Evolutionary conservation across 2,329 filamentous ascomycete genomes (phyloP).

Genomic region (Verticillium longisporum): DNA sequence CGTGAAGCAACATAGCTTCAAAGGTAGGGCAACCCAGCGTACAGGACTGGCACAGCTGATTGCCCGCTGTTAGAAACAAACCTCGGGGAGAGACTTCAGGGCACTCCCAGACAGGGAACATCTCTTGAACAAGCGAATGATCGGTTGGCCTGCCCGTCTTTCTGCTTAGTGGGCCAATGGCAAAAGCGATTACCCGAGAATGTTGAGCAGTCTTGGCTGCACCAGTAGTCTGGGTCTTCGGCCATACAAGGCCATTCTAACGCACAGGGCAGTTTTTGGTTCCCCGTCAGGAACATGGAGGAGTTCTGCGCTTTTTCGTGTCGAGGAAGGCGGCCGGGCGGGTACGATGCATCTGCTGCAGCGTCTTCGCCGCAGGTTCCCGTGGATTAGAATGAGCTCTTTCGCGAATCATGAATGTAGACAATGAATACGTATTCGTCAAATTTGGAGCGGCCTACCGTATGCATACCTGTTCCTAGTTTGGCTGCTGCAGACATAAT

Average conservation of each 20-base stretch:
- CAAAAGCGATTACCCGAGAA: background rate
- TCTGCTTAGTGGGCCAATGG: background rate
- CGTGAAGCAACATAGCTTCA: no score
- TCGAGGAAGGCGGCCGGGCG: background rate
- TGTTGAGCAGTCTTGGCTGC: background rate
- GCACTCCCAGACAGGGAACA: background rate
- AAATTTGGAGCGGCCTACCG: conserved; percentile 3
- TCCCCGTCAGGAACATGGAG: background rate
- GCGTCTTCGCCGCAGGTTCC: conserved; percentile 30
- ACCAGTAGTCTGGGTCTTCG: background rate
- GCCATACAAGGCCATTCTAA: background rate
- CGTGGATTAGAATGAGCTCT: conserved; percentile 22
- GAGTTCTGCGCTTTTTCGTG: conserved; percentile 17
- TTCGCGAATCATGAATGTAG: conserved; percentile 11
- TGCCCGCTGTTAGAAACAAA: no score
- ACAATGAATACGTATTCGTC: conserved; percentile 5
- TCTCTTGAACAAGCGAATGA: background rate
- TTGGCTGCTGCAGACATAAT: background rate
- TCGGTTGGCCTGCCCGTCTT: background rate
- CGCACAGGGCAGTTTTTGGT: background rate
- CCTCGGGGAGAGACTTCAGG: background rate
- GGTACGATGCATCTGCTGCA: conserved; percentile 8
- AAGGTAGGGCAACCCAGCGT: no score
- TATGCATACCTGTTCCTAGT: no score
- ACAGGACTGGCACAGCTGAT: no score